Evolutionary conservation across 2,329 filamentous ascomycete species (phyloP), one percentile per base, ranked within the genome.

Genomic region (Trichophyton simii): DNA sequence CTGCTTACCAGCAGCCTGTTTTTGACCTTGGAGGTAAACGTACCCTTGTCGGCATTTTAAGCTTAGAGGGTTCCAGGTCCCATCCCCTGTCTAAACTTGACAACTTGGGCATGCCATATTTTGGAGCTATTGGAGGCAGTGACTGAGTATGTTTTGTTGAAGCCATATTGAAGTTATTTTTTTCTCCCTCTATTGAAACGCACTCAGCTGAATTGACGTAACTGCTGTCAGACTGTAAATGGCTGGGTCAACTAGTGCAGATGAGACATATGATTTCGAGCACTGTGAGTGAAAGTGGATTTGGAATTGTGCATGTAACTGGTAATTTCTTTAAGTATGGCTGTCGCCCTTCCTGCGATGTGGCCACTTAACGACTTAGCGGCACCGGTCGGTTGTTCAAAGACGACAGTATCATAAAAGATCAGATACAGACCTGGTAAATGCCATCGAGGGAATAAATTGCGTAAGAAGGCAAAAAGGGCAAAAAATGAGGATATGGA

Each of bases 21-120:
- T 80, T 72, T 57, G 80, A 82, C 61, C 80, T 75, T 61, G 80
- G 79, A 46, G 80, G 80, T 13, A 82, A 72, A 59, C 79, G 76
- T 25, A 79, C 69, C 57, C 76, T 74, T 44, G 73, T 70, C 59
- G 73, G 72, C 54, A 72, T 69, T 57, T 71, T 70, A 25, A 72
- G 62, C 57, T 67, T 69, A 69, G 60, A 60, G 58, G 64, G 55
- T 65, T 67, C 65, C 66, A 72, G 63, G 66, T 69, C 66, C 68
- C 67, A 62, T 67, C 68, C 66, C 65, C 70, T 61, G 68, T 71
- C 70, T 59, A 72, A 64, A 61, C 69, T 72, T 63, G 68, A 66
- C 62, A 68, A 66, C 55, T 64, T 63, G 34, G 70, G 65, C 28
- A 66, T 63, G 60, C 75, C 72, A 64, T 76, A 73, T 64, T 77